Base-by-base conservation (phyloP, 2,329 filamentous ascomycete species). In the Curvularia sp. region DNA sequence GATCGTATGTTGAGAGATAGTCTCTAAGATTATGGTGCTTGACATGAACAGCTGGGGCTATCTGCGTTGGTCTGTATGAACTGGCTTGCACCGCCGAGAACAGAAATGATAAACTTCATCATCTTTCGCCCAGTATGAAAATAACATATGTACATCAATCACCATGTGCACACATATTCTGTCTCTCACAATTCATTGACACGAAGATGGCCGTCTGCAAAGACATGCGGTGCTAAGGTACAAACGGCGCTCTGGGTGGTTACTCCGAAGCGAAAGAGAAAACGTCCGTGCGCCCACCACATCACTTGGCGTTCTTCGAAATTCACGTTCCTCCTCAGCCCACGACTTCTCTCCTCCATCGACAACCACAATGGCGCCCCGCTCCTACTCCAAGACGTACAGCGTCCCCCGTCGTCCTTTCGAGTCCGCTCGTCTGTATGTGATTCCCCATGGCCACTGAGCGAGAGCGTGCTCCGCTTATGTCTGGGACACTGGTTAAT, bases 391-490 rank as follows among this genome's bases (percentile, higher is more conserved):
- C 81, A 99, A 99, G 92, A 99, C 95, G 87, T 96, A 96, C 83
- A 97, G 96, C 90, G 93, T 96, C 87, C 93, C 94, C 79, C 87
- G 90, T 84, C 91, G 94, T 86, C 94, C 95, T 80, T 98, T 97
- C 88, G 95, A 98, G 91, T 94, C 93, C 84, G 95, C 95, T 86
- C 95, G 95, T 91, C 89, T 99, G 95, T 98, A 90, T 91, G 94
- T 97, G 55, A 49, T 55, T 89, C 67, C 67, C 83, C 84, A 87
- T 87, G 93, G 90, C 94, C 95, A 98, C 90, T 98, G 90, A 96
- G 89, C 87, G 87, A 81, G 90, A 97, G 94, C 93, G 91, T 93
- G 93, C 92, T 96, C 91, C 91, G 87, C 89, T 93, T 86, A 98
- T 81, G 93, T 97, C 94, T 91, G 87, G 88, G 86, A 87, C 81